Percentiles rank a stretch among this genome's conserved stretches.
These are phyloP conservation scores for Boletus smithii DNA, from an alignment of 1,284 basidiomycete species.

Conservation along the genomic window DNA sequence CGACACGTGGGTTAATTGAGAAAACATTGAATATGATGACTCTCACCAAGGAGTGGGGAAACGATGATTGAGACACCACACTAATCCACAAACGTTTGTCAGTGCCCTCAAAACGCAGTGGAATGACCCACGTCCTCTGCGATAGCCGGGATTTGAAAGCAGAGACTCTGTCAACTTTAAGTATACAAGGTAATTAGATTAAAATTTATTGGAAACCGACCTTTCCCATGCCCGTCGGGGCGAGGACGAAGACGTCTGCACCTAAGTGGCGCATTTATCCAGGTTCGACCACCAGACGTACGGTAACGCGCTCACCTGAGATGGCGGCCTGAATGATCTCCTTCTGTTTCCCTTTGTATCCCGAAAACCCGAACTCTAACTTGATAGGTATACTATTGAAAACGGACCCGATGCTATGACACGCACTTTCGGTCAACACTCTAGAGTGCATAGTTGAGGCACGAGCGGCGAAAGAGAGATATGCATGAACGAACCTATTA, in stretches of 20 bases:
- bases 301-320: conserved; percentile 41
- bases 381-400: not conserved
- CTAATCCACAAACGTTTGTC: conserved; percentile 29
- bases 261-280: conserved; percentile 38
- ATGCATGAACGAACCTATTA: conserved; percentile 14
- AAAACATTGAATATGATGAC: not conserved
- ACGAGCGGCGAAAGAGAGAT: not conserved
- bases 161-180: conserved; percentile 54
- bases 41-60: conserved; percentile 65
- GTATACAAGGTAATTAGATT: not conserved
- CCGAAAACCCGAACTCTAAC: conserved; percentile 64
- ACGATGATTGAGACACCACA: conserved; percentile 76
- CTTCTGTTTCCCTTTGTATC: conserved; percentile 74
- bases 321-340: conserved; percentile 72
- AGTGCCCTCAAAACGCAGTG: not conserved
- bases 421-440: conserved; percentile 25
- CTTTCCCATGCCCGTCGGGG: conserved; percentile 89
- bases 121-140: conserved; percentile 50
- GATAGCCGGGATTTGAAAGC: conserved; percentile 84
- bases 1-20: not conserved
- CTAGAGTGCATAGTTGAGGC: conserved; percentile 10
- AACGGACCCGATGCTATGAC: not conserved
- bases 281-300: not conserved
- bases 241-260: conserved; percentile 74
- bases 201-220: conserved; percentile 36